These are phyloP conservation scores for Phallus indusiatus DNA, from an alignment of 768 basidiomycete species.

Conservation along the genomic window DNA sequence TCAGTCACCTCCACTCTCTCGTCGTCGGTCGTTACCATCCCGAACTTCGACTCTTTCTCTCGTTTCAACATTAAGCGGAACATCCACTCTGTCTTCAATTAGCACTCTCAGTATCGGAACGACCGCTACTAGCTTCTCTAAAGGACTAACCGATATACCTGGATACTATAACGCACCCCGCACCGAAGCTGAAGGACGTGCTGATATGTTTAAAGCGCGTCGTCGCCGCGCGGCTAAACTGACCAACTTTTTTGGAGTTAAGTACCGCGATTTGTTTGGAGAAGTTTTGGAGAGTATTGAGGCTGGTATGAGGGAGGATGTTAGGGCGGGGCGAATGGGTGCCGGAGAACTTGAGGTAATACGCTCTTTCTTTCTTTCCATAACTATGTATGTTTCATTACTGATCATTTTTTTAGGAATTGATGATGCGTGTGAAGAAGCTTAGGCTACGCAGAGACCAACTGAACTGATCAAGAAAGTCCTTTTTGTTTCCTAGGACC, in stretches of 20 bases:
- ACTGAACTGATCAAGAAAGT: not conserved
- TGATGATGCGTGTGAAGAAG: conserved; percentile 27
- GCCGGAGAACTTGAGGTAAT: conserved; percentile 72
- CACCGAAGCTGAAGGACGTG: conserved; percentile 3
- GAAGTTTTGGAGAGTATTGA: conserved; percentile 80
- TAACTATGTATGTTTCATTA: too few relatives aligned
- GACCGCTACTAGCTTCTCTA: not conserved
- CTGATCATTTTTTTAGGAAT: conserved; percentile 31
- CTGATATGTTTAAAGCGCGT: conserved; percentile 51
- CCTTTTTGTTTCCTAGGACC: too few relatives aligned
- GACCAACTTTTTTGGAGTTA: conserved; percentile 79
- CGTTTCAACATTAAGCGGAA: conserved; percentile 36
- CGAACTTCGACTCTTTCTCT: conserved; percentile 54
- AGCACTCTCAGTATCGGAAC: not conserved
- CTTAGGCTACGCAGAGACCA: conserved; percentile 20
- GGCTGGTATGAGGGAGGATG: conserved; percentile 60
- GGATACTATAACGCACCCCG: not conserved
- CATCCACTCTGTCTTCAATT: not conserved
- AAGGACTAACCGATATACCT: not conserved
- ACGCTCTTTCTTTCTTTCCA: conserved; percentile 19
- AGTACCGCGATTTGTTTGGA: conserved; percentile 67
- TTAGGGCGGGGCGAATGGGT: conserved; percentile 49
- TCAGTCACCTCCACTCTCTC: conserved; percentile 44
- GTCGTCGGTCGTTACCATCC: conserved; percentile 61
- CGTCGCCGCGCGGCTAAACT: conserved; percentile 74